Evolutionary conservation across 768 basidiomycete species (phyloP).

Genomic region (Psilocybe tampanensis): DNA sequence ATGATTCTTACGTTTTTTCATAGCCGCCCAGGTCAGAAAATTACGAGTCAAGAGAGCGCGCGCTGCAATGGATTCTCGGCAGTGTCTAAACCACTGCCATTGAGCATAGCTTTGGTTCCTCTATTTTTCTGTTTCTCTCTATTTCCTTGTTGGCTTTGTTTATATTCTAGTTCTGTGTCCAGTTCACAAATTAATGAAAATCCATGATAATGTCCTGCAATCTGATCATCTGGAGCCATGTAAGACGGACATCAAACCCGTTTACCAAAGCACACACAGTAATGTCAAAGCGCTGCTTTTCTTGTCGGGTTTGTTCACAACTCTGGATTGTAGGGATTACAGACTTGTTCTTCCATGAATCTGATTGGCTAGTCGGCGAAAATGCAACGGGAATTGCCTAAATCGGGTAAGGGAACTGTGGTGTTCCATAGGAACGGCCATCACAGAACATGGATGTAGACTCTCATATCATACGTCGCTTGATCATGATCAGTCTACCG

Average conservation of each 20-base stretch:
- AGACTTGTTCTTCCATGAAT: background rate
- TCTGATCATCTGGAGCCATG: background rate
- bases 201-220: background rate
- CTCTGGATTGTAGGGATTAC: background rate
- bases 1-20: background rate
- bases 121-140: background rate
- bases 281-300: background rate
- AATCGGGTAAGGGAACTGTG: background rate
- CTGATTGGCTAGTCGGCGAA: background rate
- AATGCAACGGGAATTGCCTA: background rate
- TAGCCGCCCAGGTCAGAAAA: slow-evolving; percentile 1
- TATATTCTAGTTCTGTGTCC: background rate
- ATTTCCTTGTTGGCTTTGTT: background rate
- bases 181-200: background rate
- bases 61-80: background rate
- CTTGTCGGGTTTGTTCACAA: background rate
- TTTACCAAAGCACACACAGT: background rate
- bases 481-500: background rate
- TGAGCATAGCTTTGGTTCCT: background rate
- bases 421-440: slow-evolving; percentile 12
- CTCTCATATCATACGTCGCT: background rate
- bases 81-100: background rate
- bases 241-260: background rate
- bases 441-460: slow-evolving; percentile 1
- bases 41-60: slow-evolving; percentile 1